Evolutionary conservation across 257 asterid species (phyloP), one percentile per base, ranked within the genome.

Genomic region (Capsicum pubescens): DNA sequence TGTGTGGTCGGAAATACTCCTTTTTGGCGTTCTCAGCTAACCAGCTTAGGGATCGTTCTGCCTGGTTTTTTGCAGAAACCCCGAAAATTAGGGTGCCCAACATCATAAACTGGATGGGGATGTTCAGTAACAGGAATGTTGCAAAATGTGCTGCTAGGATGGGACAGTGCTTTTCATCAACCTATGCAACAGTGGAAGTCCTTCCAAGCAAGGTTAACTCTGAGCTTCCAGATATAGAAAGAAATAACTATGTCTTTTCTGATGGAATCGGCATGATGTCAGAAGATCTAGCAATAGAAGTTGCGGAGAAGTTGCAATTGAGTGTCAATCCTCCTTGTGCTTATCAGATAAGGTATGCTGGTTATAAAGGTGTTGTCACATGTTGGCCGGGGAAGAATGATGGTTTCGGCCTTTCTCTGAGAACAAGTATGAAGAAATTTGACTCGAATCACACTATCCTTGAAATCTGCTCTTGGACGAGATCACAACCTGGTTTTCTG

Each of bases 81-180:
- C 61, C 50, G 32, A 74, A 76, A 46, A 69, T 86, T 69, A n/a
- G 85, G 60, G 95, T 93, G 8, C 83, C 79, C 56, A 32, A 16
- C 72, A 92, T 97, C 52, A 86, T 78, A 84, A 88, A 13, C n/a
- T 95, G 98, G 98, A 97, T 97, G 99, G 98, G 99, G 14, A 87
- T 21, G 82, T 97, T 97, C 77, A 80, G 89, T 2, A 44, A 90
- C 83, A 85, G 89, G 39, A 95, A 92, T 68, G 84, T 95, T 39
- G 98, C 99, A 15, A 97, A 93, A 86, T 97, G 95, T 88, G 97
- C 99, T 76, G 99, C 98, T 46, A 90, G 98, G 87, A 93, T 97
- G 97, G 99, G 99, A 8, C 98, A 91, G 79, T 97, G 99, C 90
- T 97, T 95, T 92, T 97, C 98, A 32, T 97, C 99, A n/a, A 97